Base-by-base conservation (phyloP, 2,329 filamentous ascomycete genomes). In the Incumbomyces lentus region DNA sequence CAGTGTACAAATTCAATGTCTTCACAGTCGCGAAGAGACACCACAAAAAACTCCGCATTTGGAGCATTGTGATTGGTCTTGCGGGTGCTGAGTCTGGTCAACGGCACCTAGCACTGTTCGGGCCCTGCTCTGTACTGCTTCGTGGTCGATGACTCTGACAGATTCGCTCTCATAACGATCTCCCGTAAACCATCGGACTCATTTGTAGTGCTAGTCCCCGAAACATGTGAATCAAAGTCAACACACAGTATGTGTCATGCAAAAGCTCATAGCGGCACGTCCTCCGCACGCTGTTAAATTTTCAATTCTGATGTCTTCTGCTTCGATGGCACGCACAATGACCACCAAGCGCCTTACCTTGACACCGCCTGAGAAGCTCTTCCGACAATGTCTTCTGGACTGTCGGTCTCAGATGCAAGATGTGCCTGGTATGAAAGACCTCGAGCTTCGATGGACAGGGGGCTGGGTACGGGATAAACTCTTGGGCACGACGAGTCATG, bases 381-480 rank as follows among this genome's bases (percentile, higher is more conserved):
- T 58, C 34, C 50, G 51, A 30, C 38, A 57, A 52, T 54, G 54
- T 33, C 49, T 58, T 12, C 47, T 57, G 4, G 54, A 57, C 37
- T 58, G 56, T 36, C 50, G 55, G 11, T 17, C 45, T 12, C 19
- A 49, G 14, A 55, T 55, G 50, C 34, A 45, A n/a, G 29, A 40
- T 33, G 47, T 49, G 5, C 46, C 52, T 7, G 55, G 55, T 2
- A 57, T 57, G 55, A 50, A 53, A 22, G 46, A 47, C n/a, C 64
- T 68, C 3, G 62, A 68, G 10, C 55, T 73, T 17, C 62, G 70
- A 8, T 72, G 71, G 44, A 70, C 69, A 19, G 70, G 70, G 29
- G 70, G 70, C 22, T 73, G 70, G 70, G 70, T 73, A 33, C 62
- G 70, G 35, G 70, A 73, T 58, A 72, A 72, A 57, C 54, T 73